Base-by-base conservation (phyloP, 1,139 yeast genomes). In the Pichia sp. region DNA sequence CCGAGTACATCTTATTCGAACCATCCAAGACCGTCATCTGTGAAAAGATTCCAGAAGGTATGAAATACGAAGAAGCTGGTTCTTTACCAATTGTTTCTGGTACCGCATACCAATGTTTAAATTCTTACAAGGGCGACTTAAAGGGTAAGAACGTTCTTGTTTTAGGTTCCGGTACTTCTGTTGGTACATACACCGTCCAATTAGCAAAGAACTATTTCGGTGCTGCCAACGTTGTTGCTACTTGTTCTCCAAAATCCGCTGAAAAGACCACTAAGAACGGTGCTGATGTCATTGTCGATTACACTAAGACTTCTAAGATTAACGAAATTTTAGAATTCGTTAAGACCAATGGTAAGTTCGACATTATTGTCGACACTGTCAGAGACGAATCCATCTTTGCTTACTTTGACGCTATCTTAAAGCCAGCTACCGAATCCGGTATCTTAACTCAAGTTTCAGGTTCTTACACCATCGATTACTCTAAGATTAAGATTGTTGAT, bases 121-220 rank as follows among this genome's bases (percentile, higher is more conserved):
- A 46, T 60, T 9, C 59, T 52, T 27, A 62, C 63, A 67, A 44
- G 59, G 60, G 48, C 45, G 50, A 45, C 12, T 40, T 38, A 15
- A 46, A 52, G 21, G 58, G 48, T 18, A 45, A 40, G 1, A 58
- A 54, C 24, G 75, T 85, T 1, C 67, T 86, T 42, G 70, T 87
- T 35, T 70, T 85, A 50, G 96, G 96, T 38, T 93, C 85, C 14
- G 79, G 87, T 4, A 79, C 94, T 1, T 71, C 83, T n/a, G 85
- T 85, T 6, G 95, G 93, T 2, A 65, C 79, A 51, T 75, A 71
- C 66, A 73, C 76, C 3, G 70, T 81, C 27, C 89, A 83, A 60
- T 58, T 85, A 20, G 75, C 82, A 20, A 81, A 77, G 54, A 60
- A 69, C 17, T 63, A 68, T 48, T 75, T 71, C 52, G 67, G 73